Percentiles rank a stretch among this genome's conserved stretches.
Evolutionary conservation across 139 green algal species (phyloP).

Genomic region (Coelastrella sp.): DNA sequence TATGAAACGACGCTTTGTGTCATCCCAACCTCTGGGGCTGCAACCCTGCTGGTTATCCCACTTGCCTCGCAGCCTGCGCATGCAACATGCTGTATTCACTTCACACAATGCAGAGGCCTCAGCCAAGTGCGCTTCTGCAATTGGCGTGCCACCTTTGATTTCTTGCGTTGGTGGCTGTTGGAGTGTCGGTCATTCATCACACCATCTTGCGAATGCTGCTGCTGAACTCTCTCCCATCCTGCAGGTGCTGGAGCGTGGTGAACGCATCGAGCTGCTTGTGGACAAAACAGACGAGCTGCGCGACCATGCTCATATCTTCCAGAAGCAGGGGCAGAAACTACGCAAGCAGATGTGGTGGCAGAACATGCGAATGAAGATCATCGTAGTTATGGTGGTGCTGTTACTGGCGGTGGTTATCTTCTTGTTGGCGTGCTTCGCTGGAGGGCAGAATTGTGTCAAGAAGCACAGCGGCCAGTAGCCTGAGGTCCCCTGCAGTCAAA

Average conservation of each 20-base stretch:
- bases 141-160: no score
- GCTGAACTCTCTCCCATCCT: background rate
- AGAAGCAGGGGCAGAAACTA: conserved; percentile 72
- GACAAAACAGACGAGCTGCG: conserved; percentile 90
- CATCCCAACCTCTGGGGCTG: no score
- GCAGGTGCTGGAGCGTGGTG: conserved; percentile 90
- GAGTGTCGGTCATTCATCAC: no score
- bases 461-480: conserved; percentile 2
- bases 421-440: conserved; percentile 72
- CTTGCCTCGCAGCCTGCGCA: no score
- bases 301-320: conserved; percentile 66
- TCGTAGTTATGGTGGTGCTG: conserved; percentile 51
- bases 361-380: conserved; percentile 89
- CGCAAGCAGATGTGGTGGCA: conserved; percentile 87
- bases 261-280: conserved; percentile 96
- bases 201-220: background rate
- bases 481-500: no score
- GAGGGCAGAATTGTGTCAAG: conserved; percentile 29
- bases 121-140: no score
- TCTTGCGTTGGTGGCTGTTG: no score
- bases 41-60: no score
- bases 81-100: no score
- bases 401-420: conserved; percentile 72
- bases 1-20: no score
- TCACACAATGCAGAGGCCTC: no score